Base-by-base conservation (phyloP, 768 basidiomycete species). In the Lentinula aciculospora region DNA sequence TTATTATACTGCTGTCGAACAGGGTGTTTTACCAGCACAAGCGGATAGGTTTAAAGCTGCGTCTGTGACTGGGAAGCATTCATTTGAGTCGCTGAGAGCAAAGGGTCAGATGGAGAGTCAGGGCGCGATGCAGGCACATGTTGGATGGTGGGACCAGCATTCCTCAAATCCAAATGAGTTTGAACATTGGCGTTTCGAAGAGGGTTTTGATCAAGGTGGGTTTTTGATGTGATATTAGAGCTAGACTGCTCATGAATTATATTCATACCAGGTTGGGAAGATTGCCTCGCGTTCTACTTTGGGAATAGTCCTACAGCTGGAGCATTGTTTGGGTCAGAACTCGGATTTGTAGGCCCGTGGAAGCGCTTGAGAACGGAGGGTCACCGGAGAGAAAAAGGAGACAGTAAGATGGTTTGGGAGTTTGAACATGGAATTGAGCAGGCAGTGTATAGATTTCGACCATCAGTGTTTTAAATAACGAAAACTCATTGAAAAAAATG, bases 261-360 rank as follows among this genome's bases (percentile, higher is more conserved):
- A 4, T 28, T 44, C 1, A 71, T 75, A n/a, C n/a, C n/a, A 53
- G 91, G 90, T 1, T 93, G 91, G 91, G 81, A 84, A 25, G 88
- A 86, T 58, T 81, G 81, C 0, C 81, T 82, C 64, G 53, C 65
- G 32, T 91, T 91, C 71, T 74, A 88, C 39, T 15, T 63, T 36
- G 60, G 70, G 58, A 55, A 50, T 32, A n/a, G n/a, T n/a, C n/a
- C n/a, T n/a, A 55, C 60, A 29, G 55, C 64, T 15, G 60, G 47
- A 21, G 58, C 53, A 32, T 63, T 59, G 34, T 63, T 69, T 13
- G 71, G 79, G 8, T 77, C 75, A 27, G 83, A 88, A 67, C 66
- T 91, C 2, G 90, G 88, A 28, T 90, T 88, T 67, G 72, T 75
- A 59, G 76, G 76, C 19, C 78, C 80, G n/a, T 85, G 85, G 86